These are phyloP conservation scores for Microdochium paspali DNA, from an alignment of 2,329 filamentous ascomycete genomes.

Conservation along the genomic window DNA sequence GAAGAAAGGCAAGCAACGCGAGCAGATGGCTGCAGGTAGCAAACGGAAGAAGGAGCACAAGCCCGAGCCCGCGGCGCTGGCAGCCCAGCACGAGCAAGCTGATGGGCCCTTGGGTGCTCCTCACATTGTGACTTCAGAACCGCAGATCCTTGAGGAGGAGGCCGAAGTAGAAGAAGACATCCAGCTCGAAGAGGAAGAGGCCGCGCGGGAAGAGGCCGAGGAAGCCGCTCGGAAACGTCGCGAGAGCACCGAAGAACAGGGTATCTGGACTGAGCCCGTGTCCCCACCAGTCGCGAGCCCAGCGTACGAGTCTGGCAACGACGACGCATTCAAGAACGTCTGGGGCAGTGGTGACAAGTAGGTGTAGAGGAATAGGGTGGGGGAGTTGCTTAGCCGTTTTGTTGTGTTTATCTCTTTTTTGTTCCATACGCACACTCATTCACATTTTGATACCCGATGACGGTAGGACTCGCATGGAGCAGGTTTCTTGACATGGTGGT, in stretches of 20 bases:
- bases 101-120: slow-evolving; percentile 21
- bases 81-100: slow-evolving; percentile 16
- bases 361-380: too few relatives aligned
- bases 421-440: too few relatives aligned
- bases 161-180: slow-evolving; percentile 19
- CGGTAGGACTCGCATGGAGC: too few relatives aligned
- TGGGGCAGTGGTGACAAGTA: not conserved
- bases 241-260: not conserved
- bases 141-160: slow-evolving; percentile 20
- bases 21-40: slow-evolving; percentile 10
- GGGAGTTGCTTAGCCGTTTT: too few relatives aligned
- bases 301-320: not conserved
- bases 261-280: not conserved
- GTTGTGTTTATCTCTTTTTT: too few relatives aligned
- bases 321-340: not conserved
- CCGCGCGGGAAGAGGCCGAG: not conserved
- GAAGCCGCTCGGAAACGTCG: not conserved
- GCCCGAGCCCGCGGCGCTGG: slow-evolving; percentile 11
- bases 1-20: slow-evolving; percentile 14
- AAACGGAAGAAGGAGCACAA: slow-evolving; percentile 2
- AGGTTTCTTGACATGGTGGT: too few relatives aligned
- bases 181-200: slow-evolving; percentile 7
- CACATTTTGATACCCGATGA: too few relatives aligned
- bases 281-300: not conserved
- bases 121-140: slow-evolving; percentile 17